Evolutionary conservation across 1,284 basidiomycete genomes (phyloP), one percentile per base, ranked within the genome.

Genomic region (Cutaneotrichosporon sp.): DNA sequence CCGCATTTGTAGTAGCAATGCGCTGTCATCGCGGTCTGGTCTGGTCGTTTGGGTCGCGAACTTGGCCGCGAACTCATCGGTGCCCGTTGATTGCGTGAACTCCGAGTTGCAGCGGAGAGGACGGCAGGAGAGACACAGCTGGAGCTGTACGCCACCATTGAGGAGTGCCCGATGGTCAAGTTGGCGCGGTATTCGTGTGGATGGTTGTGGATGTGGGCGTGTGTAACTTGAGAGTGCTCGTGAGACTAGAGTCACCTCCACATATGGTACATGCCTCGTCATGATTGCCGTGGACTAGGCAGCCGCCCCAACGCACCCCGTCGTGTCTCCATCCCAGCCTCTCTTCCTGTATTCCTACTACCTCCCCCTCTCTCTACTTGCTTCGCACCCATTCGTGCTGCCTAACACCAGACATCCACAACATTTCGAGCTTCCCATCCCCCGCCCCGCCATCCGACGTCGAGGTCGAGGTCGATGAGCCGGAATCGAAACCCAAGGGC

Each of bases 401-500:
- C 32, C 67, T 67, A 42, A 68, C 65, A 4, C 51, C 66, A 77
- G 75, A 72, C 58, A 66, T 64, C 11, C 69, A 72, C 64, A 74
- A 77, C 58, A 68, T 77, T 32, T 50, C 62, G 22, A 69, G 66
- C 9, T 72, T 73, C 63, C 68, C 68, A 21, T 75, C 75, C 2
- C 75, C 75, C 1, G 68, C 68, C 6, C 72, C 75, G 1, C 73
- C 73, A 1, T 63, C 68, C 13, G 75, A 70, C 38, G 56, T 69
- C 11, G 56, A 52, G 13, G 30, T 50, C 40, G 49, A 50, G 58
- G 30, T 18, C 6, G 26, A 47, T 2, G 5, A 32, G 42, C 8
- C 42, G 7, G 8, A 46, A 18, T 32, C 32, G 16, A 63, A 53
- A 47, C 34, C 21, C 22, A 58, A 58, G 31, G 31, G 26, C 30